Evolutionary conservation across 345 rosid species (phyloP).

Genomic region (Pugionium dolabratum): DNA sequence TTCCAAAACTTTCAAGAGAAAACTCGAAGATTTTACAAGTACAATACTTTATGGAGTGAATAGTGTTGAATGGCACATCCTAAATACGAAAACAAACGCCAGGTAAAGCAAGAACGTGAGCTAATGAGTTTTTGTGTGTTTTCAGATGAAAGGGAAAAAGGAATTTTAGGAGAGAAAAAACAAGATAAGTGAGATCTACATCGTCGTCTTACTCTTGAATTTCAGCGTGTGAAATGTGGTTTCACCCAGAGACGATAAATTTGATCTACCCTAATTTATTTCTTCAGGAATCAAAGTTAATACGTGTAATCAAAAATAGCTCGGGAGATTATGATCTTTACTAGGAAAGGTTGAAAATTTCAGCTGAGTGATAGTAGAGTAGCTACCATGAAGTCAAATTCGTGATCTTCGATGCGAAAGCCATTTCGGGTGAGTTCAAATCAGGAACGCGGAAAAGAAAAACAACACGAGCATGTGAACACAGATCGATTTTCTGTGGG

Average conservation of each 20-base stretch:
- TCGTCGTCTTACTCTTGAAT: background rate
- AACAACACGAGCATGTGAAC: constrained; percentile 1
- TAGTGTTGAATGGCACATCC: constrained; percentile 5
- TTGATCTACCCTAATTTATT: background rate
- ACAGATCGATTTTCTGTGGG: constrained; percentile 37
- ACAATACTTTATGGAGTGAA: background rate
- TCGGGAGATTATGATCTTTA: constrained; percentile 14
- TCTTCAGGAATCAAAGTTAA: background rate
- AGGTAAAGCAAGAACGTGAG: background rate
- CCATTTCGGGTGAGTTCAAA: constrained; percentile 6
- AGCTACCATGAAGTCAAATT: constrained; percentile 29
- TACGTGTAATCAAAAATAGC: background rate
- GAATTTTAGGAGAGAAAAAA: background rate
- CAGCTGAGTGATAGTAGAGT: constrained; percentile 1
- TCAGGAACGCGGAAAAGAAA: background rate
- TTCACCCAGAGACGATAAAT: background rate
- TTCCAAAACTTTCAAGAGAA: constrained; percentile 9
- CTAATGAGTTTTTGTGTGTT: too few species aligned
- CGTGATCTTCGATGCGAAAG: background rate
- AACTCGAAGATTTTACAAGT: constrained; percentile 11
- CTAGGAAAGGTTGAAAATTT: background rate
- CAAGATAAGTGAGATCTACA: constrained; percentile 19
- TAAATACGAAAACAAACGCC: background rate
- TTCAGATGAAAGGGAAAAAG: background rate
- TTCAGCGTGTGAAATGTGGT: background rate